A percentile compares a stretch with the other conserved stretches of the same genome.
Conservation (phyloP, 148 eudicot genomes). For the Rhododendron williamsianum region DNA sequence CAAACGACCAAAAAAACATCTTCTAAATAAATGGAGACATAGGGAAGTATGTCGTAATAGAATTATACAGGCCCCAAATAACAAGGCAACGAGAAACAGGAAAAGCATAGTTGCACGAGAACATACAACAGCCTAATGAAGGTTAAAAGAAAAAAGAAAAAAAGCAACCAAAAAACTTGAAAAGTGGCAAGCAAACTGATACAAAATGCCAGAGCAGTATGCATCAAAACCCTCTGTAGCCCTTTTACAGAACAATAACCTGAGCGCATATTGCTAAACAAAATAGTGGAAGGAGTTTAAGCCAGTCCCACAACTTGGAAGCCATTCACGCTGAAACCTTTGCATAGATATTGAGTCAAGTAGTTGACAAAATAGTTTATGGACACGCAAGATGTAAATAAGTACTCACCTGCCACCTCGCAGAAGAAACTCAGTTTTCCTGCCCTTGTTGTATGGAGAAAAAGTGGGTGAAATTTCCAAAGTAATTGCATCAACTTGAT, state of each 20-base stretch:
- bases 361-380: not conserved
- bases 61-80: too few species aligned
- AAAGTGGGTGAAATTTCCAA: slow-evolving; percentile 58
- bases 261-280: too few species aligned
- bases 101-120: not conserved
- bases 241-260: not conserved
- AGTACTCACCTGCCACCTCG: slow-evolving; percentile 72
- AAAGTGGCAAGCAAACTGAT: not conserved
- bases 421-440: slow-evolving; percentile 53
- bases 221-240: not conserved
- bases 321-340: not conserved
- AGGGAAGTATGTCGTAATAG: not conserved
- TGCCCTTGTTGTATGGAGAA: slow-evolving; percentile 36
- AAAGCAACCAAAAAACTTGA: not conserved
- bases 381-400: not conserved
- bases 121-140: not conserved
- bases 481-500: slow-evolving; percentile 95
- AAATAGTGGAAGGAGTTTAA: not conserved
- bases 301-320: not conserved
- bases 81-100: not conserved
- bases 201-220: not conserved
- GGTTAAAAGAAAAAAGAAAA: not conserved
- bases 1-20: too few species aligned
- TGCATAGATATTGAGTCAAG: not conserved
- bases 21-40: not conserved